Evolutionary conservation across 2,329 filamentous ascomycete species (phyloP), one percentile per base, ranked within the genome.

Genomic region (Sordariomycetes sp.): DNA sequence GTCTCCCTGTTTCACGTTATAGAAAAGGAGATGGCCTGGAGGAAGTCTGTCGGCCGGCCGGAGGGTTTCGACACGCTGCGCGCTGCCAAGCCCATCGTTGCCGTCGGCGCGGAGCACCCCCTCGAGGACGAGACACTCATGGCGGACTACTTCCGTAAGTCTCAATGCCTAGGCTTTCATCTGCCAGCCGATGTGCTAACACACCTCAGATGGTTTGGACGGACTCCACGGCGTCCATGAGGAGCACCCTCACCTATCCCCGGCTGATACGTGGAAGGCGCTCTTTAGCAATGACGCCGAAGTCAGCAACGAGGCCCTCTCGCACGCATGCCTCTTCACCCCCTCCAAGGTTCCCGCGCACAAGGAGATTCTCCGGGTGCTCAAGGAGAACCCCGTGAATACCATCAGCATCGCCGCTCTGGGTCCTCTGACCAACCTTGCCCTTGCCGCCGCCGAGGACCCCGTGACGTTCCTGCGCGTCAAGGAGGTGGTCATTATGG

Each of bases 401-500:
- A 94, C 88, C 1, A 84, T 99, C 64, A 91, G 87, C n/a, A 88
- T 99, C 66, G 83, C 96, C 42, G 89, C 89, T 25, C 78, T 97
- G 54, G 94, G 94, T 0, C 94, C 94, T 1, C 74, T 97, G 63
- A 97, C 94, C n/a, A 99, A 96, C 67, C 74, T 96, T 34, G 94
- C 94, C 1, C 72, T 95, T 28, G 94, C 94, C 2, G 91, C 94
- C 2, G 85, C 90, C 15, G 84, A 90, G 65, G 92, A 97, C 63
- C 86, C 91, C 0, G 89, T 92, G 69, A 86, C 90, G 0, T 96
- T 99, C 69, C 77, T 99, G 57, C 83, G 84, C 51, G 89, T 85
- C 54, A 95, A 95, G 69, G 90, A 97, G 70, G 80, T 99, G 2
- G 86, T 96, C 3, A 88, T 96, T 53, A 99, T 99, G 94, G 94